Evolutionary conservation across 176 grass and related monocot genomes (phyloP).

Genomic region (Oryza officinalis): DNA sequence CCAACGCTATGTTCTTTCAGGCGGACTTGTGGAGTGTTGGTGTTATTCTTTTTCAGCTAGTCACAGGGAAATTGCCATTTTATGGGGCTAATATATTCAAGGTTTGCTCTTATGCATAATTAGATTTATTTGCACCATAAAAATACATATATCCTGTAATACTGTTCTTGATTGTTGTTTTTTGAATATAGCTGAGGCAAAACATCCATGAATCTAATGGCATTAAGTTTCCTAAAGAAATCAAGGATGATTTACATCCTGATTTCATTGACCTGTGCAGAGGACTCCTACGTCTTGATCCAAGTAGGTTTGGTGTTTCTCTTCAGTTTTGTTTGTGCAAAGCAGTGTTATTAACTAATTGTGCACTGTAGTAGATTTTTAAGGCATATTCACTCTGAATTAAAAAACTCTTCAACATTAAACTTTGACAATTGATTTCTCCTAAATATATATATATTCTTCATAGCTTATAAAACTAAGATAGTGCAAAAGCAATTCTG

Average conservation of each 20-base stretch:
- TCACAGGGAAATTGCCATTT: slow-evolving; percentile 61
- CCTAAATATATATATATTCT: neutral
- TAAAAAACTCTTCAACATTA: neutral
- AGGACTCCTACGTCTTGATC: slow-evolving; percentile 60
- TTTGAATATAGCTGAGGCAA: slow-evolving; percentile 46
- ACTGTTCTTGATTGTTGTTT: slow-evolving; percentile 26
- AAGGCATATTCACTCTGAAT: neutral
- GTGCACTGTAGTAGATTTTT: neutral
- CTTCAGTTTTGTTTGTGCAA: slow-evolving; percentile 29
- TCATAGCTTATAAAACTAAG: neutral
- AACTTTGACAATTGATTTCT: neutral
- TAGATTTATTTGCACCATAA: neutral
- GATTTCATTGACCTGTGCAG: slow-evolving; percentile 67
- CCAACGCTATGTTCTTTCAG: slow-evolving; percentile 38
- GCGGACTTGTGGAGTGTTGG: slow-evolving; percentile 83
- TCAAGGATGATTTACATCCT: slow-evolving; percentile 50
- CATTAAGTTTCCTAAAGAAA: slow-evolving; percentile 58
- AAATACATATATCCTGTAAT: slow-evolving; percentile 20
- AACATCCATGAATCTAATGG: slow-evolving; percentile 63
- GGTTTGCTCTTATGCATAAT: slow-evolving; percentile 32
- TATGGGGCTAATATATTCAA: slow-evolving; percentile 41
- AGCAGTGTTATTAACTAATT: slow-evolving; percentile 6
- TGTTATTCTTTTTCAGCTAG: slow-evolving; percentile 75
- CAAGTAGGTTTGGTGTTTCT: slow-evolving; percentile 34
- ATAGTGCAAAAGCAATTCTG: neutral